These are phyloP conservation scores for Francoa sonchifolia DNA, from an alignment of 441 rosid species.

Conservation along the genomic window DNA sequence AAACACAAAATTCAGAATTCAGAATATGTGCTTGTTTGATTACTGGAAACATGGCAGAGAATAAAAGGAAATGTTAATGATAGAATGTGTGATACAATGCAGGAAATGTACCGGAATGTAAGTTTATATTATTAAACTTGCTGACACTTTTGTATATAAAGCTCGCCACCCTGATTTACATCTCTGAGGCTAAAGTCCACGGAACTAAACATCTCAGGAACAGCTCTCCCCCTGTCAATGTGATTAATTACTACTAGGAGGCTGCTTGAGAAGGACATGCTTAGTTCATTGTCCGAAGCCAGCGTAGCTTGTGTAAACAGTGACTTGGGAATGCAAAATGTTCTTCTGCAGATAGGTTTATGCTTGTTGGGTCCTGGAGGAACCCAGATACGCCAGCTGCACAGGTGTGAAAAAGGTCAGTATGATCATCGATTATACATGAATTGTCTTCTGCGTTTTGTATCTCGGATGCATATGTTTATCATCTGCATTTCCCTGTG, in stretches of 20 bases:
- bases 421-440: constrained; percentile 1
- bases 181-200: constrained; percentile 69
- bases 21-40: no score
- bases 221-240: constrained; percentile 65
- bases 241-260: constrained; percentile 61
- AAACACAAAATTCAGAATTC: no score
- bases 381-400: constrained; percentile 74
- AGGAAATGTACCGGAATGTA: no score
- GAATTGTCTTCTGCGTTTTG: constrained; percentile 1
- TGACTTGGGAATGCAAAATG: constrained; percentile 95
- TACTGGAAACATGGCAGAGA: no score
- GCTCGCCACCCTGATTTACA: constrained; percentile 67
- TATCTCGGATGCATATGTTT: not conserved
- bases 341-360: constrained; percentile 90
- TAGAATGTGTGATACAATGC: no score
- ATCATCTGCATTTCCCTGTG: constrained; percentile 39
- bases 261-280: constrained; percentile 74
- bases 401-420: constrained; percentile 33
- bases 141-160: constrained; percentile 64
- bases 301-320: constrained; percentile 84
- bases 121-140: constrained; percentile 71
- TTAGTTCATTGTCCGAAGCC: constrained; percentile 83
- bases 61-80: no score
- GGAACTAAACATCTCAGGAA: constrained; percentile 64
- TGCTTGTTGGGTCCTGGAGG: constrained; percentile 82